Evolutionary conservation across 2,329 filamentous ascomycete genomes (phyloP), one percentile per base, ranked within the genome.

Genomic region (Tolypocladium guangdongense): DNA sequence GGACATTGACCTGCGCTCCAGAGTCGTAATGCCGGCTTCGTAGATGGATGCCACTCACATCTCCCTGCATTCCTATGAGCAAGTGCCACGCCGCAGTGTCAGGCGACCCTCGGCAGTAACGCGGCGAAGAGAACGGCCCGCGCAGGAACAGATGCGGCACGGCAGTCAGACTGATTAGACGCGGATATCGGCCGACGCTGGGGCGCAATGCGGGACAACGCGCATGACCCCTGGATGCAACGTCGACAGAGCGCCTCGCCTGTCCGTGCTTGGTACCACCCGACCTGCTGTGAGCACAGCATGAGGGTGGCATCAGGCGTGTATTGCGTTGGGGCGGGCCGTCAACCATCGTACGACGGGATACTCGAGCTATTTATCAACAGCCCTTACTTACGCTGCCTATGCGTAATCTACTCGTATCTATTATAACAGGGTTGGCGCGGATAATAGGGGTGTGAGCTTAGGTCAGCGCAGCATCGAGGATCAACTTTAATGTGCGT

Each of bases 21-120:
- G 74, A 53, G 67, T 73, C 24, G 74, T 78, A 6, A 67, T 80
- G 50, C 77, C 78, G 78, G 77, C 11, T 66, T 80, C 6, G 76
- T 81, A 4, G 78, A 81, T 60, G 73, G 77, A 0, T 77, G 81
- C 57, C 57, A 78, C 77, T 0, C 78, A 81, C 59, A 71, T 81
- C n/a, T 80, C 81, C 57, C 66, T 80, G 8, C 78, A 81, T 60
- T 64, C 72, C 0, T 77, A 77, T 59, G 63, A 63, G 62, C 74
- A 64, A 60, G 55, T 45, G 24, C 14, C 16, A n/a, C 11, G 4
- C 36, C 14, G 12, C 12, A 16, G 46, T 7, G 33, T 36, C 47
- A 49, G 11, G n/a, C 33, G 30, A 49, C 30, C 18, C 20, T 20
- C 14, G 33, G 14, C 10, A 36, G 20, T 49, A 22, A 49, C 47